A percentile compares a stretch with the other conserved stretches of the same genome.
phyloP scores from a whole-genome alignment of 345 rosid genomes.

The Eucalyptus tenuipes region DNA sequence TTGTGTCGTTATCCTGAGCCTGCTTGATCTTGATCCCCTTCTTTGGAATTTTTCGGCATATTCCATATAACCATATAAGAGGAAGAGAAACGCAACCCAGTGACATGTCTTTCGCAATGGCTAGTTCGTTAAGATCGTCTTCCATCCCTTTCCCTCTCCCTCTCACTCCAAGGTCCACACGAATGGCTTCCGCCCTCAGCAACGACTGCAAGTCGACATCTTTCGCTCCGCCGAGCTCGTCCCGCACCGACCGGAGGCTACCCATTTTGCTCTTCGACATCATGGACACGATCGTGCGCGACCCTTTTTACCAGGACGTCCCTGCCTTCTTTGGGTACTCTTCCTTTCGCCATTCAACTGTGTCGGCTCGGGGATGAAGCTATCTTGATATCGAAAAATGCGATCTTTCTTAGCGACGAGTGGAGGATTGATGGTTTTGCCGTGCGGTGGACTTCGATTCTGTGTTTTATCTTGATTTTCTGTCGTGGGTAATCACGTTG shows the following conservation, averaged over 20 bases:
- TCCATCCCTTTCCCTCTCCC: background rate
- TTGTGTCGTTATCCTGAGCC: rapidly evolving
- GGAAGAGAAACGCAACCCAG: background rate
- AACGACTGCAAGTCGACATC: background rate
- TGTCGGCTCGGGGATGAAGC: background rate
- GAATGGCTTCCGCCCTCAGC: background rate
- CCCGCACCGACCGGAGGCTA: constrained; percentile 26
- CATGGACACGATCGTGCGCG: constrained; percentile 96
- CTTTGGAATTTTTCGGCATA: background rate
- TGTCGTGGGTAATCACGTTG: background rate
- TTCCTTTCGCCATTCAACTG: background rate
- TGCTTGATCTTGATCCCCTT: rapidly evolving
- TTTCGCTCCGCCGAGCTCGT: background rate
- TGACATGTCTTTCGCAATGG: background rate
- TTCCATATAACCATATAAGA: background rate
- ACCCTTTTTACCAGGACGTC: constrained; percentile 80
- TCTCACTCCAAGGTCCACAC: background rate
- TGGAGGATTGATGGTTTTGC: background rate
- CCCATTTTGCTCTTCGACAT: constrained; percentile 89
- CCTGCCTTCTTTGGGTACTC: constrained; percentile 71
- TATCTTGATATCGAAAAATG: background rate
- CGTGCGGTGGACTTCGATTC: background rate
- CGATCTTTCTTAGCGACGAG: background rate
- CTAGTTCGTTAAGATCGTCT: background rate
- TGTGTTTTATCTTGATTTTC: background rate